Evolutionary conservation across 2,329 filamentous ascomycete species (phyloP).

Genomic region (Leptosphaerulina australis): DNA sequence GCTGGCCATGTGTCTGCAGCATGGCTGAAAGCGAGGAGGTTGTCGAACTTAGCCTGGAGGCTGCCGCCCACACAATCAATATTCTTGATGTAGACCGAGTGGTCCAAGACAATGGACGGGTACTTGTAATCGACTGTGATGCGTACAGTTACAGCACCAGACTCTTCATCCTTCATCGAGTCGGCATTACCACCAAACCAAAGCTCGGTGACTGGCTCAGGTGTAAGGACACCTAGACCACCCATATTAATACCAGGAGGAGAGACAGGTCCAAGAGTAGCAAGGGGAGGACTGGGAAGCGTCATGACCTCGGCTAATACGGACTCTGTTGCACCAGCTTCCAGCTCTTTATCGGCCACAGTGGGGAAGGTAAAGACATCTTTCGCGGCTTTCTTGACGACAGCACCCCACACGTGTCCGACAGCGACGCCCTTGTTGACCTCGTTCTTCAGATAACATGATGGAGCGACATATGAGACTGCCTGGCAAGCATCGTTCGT

Average conservation of each 20-base stretch:
- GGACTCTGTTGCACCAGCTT: constrained; percentile 7
- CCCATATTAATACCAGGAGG: constrained; percentile 16
- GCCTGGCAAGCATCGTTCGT: constrained; percentile 13
- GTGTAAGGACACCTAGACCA: constrained; percentile 12
- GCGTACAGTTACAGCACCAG: constrained; percentile 12
- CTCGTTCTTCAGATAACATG: constrained; percentile 16
- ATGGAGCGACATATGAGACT: constrained; percentile 6
- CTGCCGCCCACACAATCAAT: constrained; percentile 5
- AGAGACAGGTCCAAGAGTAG: constrained; percentile 7
- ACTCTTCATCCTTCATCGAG: constrained; percentile 11
- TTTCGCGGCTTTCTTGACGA: constrained; percentile 12
- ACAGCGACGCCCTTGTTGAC: constrained; percentile 3
- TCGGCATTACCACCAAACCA: constrained; percentile 13
- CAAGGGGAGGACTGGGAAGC: constrained; percentile 9
- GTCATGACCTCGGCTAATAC: constrained; percentile 12
- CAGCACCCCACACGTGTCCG: constrained; percentile 8
- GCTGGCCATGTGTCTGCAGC: constrained; percentile 15
- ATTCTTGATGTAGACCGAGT: constrained; percentile 15
- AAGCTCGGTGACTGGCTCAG: constrained; percentile 3
- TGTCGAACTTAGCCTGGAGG: constrained; percentile 15
- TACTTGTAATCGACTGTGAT: constrained; percentile 15
- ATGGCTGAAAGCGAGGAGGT: constrained; percentile 10
- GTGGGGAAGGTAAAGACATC: constrained; percentile 9
- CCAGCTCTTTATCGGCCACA: background rate
- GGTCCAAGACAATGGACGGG: constrained; percentile 11